phyloP scores from a whole-genome alignment of 1,139 yeast genomes.

The Saccharomyces hybrid region DNA sequence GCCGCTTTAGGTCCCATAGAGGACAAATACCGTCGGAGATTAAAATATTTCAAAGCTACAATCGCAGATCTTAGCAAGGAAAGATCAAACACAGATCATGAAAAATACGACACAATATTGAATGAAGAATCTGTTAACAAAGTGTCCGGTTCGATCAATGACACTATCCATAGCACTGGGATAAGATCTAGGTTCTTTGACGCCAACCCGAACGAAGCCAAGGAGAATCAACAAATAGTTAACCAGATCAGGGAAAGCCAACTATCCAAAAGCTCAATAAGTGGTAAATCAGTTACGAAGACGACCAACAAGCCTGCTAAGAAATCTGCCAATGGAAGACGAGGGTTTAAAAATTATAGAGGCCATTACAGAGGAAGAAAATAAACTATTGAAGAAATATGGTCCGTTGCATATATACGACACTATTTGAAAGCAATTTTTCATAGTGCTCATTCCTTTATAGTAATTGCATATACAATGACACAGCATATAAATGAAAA shows the following conservation, averaged over 20 bases:
- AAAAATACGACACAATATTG: constrained; percentile 8
- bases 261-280: not conserved
- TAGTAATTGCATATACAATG: not conserved
- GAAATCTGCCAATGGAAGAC: constrained; percentile 2
- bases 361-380: constrained; percentile 6
- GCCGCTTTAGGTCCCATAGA: constrained; percentile 38
- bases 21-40: constrained; percentile 39
- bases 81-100: constrained; percentile 8
- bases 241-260: constrained; percentile 17
- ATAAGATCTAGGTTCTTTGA: constrained; percentile 18
- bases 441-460: not conserved
- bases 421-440: not conserved
- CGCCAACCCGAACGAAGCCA: constrained; percentile 8
- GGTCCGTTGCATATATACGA: not conserved
- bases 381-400: not conserved
- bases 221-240: constrained; percentile 15
- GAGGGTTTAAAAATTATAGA: constrained; percentile 8
- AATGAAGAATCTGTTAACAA: constrained; percentile 9
- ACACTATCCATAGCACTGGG: constrained; percentile 3
- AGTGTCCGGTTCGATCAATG: not conserved
- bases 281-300: not conserved
- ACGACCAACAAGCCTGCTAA: constrained; percentile 2
- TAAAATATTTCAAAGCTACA: constrained; percentile 41
- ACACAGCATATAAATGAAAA: not conserved
- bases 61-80: constrained; percentile 37